A percentile compares a stretch with the other conserved stretches of the same genome.
phyloP scores from a whole-genome alignment of 176 grass and related monocot species.

The Musa itinerans region DNA sequence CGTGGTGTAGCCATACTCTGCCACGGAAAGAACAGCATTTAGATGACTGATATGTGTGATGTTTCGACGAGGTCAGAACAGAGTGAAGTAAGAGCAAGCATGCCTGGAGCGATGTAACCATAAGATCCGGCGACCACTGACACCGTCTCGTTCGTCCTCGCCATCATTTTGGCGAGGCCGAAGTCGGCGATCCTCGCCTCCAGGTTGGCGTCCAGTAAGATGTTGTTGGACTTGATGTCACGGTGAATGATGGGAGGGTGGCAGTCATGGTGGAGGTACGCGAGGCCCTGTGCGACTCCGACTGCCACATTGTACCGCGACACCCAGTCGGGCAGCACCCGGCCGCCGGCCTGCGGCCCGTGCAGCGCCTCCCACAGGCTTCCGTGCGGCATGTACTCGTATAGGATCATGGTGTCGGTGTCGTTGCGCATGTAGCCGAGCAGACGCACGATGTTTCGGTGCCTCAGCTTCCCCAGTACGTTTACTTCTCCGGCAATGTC shows the following conservation, averaged over 20 bases:
- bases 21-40: background rate
- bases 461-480: conserved; percentile 60
- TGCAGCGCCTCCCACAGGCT: conserved; percentile 93
- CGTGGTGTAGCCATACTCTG: conserved; percentile 93
- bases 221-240: conserved; percentile 96
- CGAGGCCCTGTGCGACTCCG: conserved; percentile 71
- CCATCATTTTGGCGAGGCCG: conserved; percentile 59
- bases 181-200: conserved; percentile 84
- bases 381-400: conserved; percentile 98
- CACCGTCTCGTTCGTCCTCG: conserved; percentile 41
- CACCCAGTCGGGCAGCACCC: conserved; percentile 63
- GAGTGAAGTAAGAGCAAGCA: conserved; percentile 1
- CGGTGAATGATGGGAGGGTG: conserved; percentile 85
- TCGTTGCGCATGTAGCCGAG: conserved; percentile 81
- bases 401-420: conserved; percentile 74
- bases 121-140: conserved; percentile 83
- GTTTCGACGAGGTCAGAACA: background rate
- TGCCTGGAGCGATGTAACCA: conserved; percentile 89
- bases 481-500: conserved; percentile 65
- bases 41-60: no score
- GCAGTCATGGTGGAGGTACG: conserved; percentile 96
- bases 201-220: conserved; percentile 68
- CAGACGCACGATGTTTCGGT: conserved; percentile 88
- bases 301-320: conserved; percentile 71
- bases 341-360: conserved; percentile 24